phyloP scores from a whole-genome alignment of 495 filamentous ascomycete species.

The Aspergillus wentii region DNA sequence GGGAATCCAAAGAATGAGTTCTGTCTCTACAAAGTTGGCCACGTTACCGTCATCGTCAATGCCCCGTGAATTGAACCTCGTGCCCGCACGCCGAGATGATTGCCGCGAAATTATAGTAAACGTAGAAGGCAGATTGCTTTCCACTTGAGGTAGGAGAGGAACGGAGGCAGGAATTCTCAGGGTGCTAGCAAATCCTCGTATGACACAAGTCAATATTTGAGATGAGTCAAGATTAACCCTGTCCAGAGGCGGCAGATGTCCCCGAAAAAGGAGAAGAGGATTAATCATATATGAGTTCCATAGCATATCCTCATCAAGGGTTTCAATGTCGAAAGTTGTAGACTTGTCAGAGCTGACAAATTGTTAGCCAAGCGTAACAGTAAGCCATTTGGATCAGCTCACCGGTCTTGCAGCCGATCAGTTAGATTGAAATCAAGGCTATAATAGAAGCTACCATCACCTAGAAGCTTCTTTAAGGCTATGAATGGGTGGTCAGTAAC shows the following conservation, averaged over 20 bases:
- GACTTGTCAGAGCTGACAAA: conserved; percentile 36
- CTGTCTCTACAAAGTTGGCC: conserved; percentile 81
- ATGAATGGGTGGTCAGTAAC: conserved; percentile 80
- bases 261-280: conserved; percentile 83
- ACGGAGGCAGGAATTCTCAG: conserved; percentile 72
- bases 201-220: conserved; percentile 86
- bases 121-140: conserved; percentile 69
- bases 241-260: conserved; percentile 66
- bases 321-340: conserved; percentile 70
- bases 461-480: conserved; percentile 83
- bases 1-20: conserved; percentile 65
- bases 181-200: conserved; percentile 84
- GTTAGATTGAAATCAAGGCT: conserved; percentile 96
- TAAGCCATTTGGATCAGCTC: conserved; percentile 16
- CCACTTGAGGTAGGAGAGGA: conserved; percentile 37
- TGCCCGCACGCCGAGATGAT: conserved; percentile 88
- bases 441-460: conserved; percentile 97
- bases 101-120: conserved; percentile 88
- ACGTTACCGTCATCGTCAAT: conserved; percentile 98
- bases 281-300: conserved; percentile 99
- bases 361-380: conserved; percentile 38
- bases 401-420: conserved; percentile 89
- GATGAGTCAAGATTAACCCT: conserved; percentile 73
- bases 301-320: conserved; percentile 81
- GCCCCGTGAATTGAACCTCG: conserved; percentile 90